Base-by-base conservation (phyloP, 2,329 filamentous ascomycete species). In the Fusarium temperatum region DNA sequence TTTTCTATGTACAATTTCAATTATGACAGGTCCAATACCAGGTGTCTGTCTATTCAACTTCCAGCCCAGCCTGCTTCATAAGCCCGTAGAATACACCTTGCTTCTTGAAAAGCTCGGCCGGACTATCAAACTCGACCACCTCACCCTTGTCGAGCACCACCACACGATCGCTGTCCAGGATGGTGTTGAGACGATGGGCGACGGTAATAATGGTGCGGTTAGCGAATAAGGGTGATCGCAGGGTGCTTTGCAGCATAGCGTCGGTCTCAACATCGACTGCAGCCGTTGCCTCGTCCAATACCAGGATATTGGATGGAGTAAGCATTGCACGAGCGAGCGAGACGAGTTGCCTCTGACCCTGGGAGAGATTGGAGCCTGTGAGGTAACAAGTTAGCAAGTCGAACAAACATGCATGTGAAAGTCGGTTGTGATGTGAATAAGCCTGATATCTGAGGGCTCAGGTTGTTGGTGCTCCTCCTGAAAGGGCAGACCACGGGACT, bases 121-220 rank as follows among this genome's bases (percentile, higher is more conserved):
- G 96, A 12, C 92, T 94, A 82, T 97, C 96, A 82, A 98, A 99
- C 82, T 99, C 96, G 56, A 92, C 93, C 47, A 99, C 95, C 78
- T 91, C 90, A 48, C 96, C 96, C 82, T 93, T 93, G 80, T 98
- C 95, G 11, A 99, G 89, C 56, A 99, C 96, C 41, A 99, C 92
- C 71, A 99, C 96, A 57, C 95, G 91, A 84, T 99, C 96, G 70
- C 88, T 90, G 81, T 93, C 91, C 36, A 99, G 88, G 78, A 99
- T 98, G 17, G 96, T 99, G 85, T 98, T 98, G 85, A 99, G 97
- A 63, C 96, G 92, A 85, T 99, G 96, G 32, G 96, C 96, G 79
- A 99, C 98, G 2, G 96, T 99, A 83, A 99, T 97, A 83, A 99
- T 98, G 42, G 96, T 99, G 61, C 94, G 91, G 83, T 98, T 94